Base-by-base conservation (phyloP, 2,329 filamentous ascomycete species). In the Rachicladosporium sp. region DNA sequence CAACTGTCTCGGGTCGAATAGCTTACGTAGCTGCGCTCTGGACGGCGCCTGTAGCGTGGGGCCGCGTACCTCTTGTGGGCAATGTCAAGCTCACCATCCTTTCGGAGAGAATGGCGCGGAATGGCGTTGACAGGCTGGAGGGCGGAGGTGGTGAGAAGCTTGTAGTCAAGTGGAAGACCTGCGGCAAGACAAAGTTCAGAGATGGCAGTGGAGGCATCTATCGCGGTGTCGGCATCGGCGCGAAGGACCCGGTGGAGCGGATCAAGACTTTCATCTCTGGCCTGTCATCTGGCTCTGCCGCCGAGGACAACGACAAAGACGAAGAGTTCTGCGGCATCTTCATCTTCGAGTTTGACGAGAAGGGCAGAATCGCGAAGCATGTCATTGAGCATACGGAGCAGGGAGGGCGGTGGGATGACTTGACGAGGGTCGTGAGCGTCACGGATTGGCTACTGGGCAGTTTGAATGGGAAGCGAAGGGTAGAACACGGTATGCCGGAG, bases 21-120 rank as follows among this genome's bases (percentile, higher is more conserved):
- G 82, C 86, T 35, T 98, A 98, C 60, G 82, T 82, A 29, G 89
- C 91, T 11, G 91, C 91, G 2, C 69, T 98, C 30, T 96, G 88
- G 88, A 95, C 91, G 1, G 87, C 88, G 0, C 91, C 91, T 0
- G 81, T 98, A 38, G 89, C 88, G 23, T 98, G 91, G 91, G 93
- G 93, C 54, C 78, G 84, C 21, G 73, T 98, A 1, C 91, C 91
- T 2, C 76, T 96, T 12, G 74, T 95, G 27, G 88, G 89, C 49
- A 93, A 94, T 54, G 85, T 95, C 33, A 80, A 78, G 50, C 73
- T 98, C 8, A 78, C 85, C 51, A 91, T 98, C 38, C 63, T 93
- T 12, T 89, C 84, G 10, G 88, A 94, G 67, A 82, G 89, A 50
- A 91, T 98, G 74, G 76, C 80, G 10, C 60, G 63, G 42, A 73